phyloP scores from a whole-genome alignment of 768 basidiomycete species.

The Russula dissimulans region DNA sequence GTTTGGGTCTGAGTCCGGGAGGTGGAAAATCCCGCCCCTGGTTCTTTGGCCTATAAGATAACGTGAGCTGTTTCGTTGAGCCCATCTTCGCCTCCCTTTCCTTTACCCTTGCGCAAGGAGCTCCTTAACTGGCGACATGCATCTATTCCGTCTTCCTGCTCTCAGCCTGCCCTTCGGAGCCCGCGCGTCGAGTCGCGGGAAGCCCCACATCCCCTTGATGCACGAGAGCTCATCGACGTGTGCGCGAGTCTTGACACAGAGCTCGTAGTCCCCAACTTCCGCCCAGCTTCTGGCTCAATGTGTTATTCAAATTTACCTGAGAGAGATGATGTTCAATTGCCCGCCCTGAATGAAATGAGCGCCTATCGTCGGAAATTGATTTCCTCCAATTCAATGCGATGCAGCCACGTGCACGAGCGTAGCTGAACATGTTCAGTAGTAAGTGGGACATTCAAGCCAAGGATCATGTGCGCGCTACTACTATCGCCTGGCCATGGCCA shows the following conservation, averaged over 20 bases:
- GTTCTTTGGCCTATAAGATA: not conserved
- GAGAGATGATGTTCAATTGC: too few relatives aligned
- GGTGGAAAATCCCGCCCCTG: not conserved
- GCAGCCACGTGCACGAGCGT: too few relatives aligned
- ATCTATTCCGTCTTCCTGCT: not conserved
- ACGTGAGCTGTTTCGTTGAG: not conserved
- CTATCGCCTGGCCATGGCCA: too few relatives aligned
- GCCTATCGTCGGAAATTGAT: too few relatives aligned
- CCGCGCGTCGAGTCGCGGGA: not conserved
- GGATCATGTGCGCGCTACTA: too few relatives aligned
- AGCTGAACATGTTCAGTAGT: too few relatives aligned
- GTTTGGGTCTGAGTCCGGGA: not conserved
- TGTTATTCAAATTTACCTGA: too few relatives aligned
- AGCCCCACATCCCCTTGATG: constrained; percentile 1
- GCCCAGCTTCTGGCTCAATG: too few relatives aligned
- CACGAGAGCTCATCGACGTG: constrained; percentile 27
- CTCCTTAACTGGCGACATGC: not conserved
- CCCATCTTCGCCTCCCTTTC: not conserved
- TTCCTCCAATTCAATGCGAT: too few relatives aligned
- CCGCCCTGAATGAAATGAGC: too few relatives aligned
- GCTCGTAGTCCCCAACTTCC: constrained; percentile 24
- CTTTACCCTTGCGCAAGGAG: not conserved
- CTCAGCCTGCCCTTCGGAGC: constrained; percentile 3
- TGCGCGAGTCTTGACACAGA: constrained; percentile 32
- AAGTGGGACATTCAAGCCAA: too few relatives aligned